A percentile compares a stretch with the other conserved stretches of the same genome.
Evolutionary conservation across 345 rosid species (phyloP).

Genomic region (Arabidopsis suecica): DNA sequence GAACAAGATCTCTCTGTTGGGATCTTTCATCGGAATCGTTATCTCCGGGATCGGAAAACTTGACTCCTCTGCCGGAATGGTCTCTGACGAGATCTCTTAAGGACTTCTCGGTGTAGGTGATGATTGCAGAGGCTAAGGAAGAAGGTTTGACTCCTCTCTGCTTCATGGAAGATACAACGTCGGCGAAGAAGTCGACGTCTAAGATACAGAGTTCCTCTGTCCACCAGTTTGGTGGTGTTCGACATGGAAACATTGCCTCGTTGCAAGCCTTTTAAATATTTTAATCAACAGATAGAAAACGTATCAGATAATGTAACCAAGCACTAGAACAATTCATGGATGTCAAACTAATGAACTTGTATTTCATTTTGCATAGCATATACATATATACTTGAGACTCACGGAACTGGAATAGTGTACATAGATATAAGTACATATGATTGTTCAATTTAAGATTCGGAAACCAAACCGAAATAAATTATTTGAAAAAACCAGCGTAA

Average conservation of each 20-base stretch:
- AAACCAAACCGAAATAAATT: too few species aligned
- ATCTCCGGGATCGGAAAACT: constrained; percentile 40
- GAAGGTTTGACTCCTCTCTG: constrained; percentile 71
- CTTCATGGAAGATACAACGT: constrained; percentile 64
- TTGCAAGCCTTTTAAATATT: constrained; percentile 58
- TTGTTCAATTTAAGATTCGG: too few species aligned
- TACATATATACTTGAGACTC: constrained; percentile 11
- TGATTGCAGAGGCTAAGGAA: constrained; percentile 64
- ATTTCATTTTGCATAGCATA: background rate
- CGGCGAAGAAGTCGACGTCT: constrained; percentile 58
- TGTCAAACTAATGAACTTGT: background rate
- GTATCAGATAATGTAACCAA: background rate
- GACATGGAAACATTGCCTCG: constrained; percentile 82
- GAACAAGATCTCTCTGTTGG: constrained; percentile 66
- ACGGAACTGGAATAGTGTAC: background rate
- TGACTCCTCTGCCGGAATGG: constrained; percentile 66
- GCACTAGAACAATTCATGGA: background rate
- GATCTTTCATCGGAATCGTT: constrained; percentile 49
- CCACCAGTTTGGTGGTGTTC: constrained; percentile 97
- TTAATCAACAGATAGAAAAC: background rate
- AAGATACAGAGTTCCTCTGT: constrained; percentile 86
- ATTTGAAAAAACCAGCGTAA: too few species aligned
- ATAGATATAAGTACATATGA: too few species aligned
- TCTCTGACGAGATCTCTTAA: constrained; percentile 86
- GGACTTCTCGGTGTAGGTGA: constrained; percentile 78